Conservation (phyloP, 345 rosid species). For the Heritiera fomes region DNA sequence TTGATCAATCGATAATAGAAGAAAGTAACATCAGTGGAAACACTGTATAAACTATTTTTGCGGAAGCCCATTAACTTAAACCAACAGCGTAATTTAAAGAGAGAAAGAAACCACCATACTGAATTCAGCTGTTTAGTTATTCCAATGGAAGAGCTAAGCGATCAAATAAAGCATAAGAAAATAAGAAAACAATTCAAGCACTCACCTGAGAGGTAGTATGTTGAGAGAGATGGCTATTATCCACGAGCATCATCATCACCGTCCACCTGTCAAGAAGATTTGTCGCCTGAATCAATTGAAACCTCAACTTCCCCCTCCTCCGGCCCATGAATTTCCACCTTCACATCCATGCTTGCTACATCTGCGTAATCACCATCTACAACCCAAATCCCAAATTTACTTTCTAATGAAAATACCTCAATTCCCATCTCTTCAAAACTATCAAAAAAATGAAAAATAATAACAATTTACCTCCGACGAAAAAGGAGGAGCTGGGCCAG, state of each 20-base stretch:
- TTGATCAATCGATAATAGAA: not conserved
- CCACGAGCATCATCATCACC: not conserved
- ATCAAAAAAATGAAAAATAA: not conserved
- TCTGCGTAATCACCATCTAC: not conserved
- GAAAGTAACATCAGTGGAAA: not conserved
- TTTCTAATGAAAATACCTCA: not conserved
- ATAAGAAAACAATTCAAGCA: not conserved
- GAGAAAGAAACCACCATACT: not conserved
- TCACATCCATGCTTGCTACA: not conserved
- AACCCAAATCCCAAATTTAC: conserved; percentile 11
- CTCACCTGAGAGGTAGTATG: not conserved
- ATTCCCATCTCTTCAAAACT: not conserved
- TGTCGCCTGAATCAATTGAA: not conserved
- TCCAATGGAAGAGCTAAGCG: not conserved
- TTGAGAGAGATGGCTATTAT: not conserved
- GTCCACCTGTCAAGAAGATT: not conserved
- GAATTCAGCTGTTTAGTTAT: not conserved
- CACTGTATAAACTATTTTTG: not conserved
- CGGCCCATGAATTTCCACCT: not conserved
- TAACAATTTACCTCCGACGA: conserved; percentile 25
- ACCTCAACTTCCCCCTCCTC: conserved; percentile 13
- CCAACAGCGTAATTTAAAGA: not conserved
- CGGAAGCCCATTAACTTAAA: not conserved
- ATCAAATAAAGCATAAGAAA: not conserved
- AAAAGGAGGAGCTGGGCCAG: conserved; percentile 38